Evolutionary conservation across 495 filamentous ascomycete species (phyloP).

Genomic region (Podospora anserina): DNA sequence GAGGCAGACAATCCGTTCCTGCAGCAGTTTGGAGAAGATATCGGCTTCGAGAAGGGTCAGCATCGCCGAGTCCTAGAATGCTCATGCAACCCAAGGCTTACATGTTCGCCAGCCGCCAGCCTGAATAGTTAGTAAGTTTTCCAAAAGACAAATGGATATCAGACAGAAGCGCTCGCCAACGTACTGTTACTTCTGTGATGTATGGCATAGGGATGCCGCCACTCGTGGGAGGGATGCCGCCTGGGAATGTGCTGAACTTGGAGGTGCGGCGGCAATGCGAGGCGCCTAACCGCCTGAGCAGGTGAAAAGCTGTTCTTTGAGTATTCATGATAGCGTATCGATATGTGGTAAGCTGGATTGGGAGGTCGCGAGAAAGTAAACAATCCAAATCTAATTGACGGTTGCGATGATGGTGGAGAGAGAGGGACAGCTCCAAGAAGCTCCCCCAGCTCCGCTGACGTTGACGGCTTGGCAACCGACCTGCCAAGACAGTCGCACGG

Average conservation of each 20-base stretch:
- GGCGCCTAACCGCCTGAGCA: constrained; percentile 28
- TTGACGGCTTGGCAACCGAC: neutral
- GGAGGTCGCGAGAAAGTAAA: neutral
- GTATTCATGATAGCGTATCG: constrained; percentile 29
- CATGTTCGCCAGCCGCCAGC: constrained; percentile 88
- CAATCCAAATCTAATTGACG: neutral
- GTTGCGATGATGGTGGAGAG: neutral
- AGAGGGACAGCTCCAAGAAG: constrained; percentile 2
- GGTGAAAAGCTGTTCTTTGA: constrained; percentile 34
- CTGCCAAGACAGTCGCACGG: neutral
- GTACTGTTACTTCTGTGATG: constrained; percentile 78
- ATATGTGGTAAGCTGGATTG: neutral
- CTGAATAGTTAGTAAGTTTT: constrained; percentile 51
- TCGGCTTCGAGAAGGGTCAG: constrained; percentile 55
- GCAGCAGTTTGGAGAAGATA: constrained; percentile 76
- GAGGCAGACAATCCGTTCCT: constrained; percentile 94
- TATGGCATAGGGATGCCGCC: constrained; percentile 67
- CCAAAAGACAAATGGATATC: constrained; percentile 2
- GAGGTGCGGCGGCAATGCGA: constrained; percentile 40
- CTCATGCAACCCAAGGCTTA: constrained; percentile 43
- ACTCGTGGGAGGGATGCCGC: constrained; percentile 41
- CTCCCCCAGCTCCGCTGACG: neutral
- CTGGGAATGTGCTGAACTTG: constrained; percentile 29
- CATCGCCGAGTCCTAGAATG: neutral
- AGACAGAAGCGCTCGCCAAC: constrained; percentile 30